phyloP scores from a whole-genome alignment of 148 eudicot species.

The Rhododendron simsii region DNA sequence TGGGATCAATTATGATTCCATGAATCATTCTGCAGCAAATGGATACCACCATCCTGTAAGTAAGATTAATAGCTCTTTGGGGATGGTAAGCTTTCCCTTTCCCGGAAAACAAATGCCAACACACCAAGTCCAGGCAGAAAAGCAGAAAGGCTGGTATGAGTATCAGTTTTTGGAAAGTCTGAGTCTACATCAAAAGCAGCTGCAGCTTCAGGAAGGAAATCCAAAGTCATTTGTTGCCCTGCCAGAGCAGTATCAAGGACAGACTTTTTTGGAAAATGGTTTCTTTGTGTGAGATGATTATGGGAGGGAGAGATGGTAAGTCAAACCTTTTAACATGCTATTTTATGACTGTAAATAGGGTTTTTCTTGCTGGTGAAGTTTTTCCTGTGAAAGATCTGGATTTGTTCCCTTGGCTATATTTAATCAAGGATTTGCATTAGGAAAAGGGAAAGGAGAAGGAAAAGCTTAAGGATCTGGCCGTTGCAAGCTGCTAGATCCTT shows the following conservation, averaged over 20 bases:
- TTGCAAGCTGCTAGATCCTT: background rate
- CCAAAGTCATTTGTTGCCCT: constrained; percentile 39
- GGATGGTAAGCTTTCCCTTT: constrained; percentile 66
- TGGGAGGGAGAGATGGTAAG: constrained; percentile 31
- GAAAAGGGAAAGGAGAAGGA: background rate
- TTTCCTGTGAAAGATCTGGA: background rate
- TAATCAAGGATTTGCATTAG: background rate
- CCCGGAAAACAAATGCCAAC: constrained; percentile 83
- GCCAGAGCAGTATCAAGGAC: constrained; percentile 69
- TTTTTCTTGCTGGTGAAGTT: background rate
- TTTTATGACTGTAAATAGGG: background rate
- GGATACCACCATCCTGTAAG: constrained; percentile 28
- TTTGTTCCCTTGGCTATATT: background rate
- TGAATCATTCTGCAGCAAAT: constrained; percentile 39
- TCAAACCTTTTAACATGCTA: background rate
- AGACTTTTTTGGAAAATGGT: constrained; percentile 69
- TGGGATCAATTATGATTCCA: constrained; percentile 35
- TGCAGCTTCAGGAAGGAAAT: constrained; percentile 40
- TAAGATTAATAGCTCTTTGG: constrained; percentile 44
- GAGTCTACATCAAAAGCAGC: constrained; percentile 45
- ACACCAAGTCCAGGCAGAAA: constrained; percentile 38
- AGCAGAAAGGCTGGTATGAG: constrained; percentile 45
- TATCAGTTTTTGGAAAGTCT: constrained; percentile 40
- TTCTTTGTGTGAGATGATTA: constrained; percentile 71
- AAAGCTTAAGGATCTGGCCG: background rate